These are phyloP conservation scores for Trichoderma breve DNA, from an alignment of 2,329 filamentous ascomycete genomes.

Conservation along the genomic window DNA sequence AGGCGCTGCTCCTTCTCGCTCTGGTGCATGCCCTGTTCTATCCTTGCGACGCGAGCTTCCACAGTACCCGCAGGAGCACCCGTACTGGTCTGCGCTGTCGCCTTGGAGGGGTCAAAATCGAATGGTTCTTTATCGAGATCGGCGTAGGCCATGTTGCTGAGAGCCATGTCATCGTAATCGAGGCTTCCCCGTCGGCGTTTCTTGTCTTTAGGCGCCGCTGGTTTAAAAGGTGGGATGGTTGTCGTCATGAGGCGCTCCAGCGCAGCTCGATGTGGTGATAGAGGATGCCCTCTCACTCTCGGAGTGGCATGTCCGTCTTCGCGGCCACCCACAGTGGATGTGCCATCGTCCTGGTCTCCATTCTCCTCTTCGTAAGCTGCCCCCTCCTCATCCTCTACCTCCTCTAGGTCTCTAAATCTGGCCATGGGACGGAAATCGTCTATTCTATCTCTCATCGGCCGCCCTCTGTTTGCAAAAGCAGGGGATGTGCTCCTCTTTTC, in stretches of 20 bases:
- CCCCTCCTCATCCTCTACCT: constrained; percentile 9
- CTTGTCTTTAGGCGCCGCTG: constrained; percentile 27
- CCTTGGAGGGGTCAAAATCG: constrained; percentile 54
- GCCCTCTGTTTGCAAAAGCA: constrained; percentile 25
- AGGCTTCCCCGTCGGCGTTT: constrained; percentile 46
- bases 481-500: constrained; percentile 28
- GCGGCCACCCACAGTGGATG: constrained; percentile 23
- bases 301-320: constrained; percentile 28
- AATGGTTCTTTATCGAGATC: constrained; percentile 53
- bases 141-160: constrained; percentile 54
- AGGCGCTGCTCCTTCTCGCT: constrained; percentile 46
- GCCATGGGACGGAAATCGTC: constrained; percentile 24
- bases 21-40: constrained; percentile 50
- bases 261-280: constrained; percentile 23
- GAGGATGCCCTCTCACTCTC: constrained; percentile 27
- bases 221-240: constrained; percentile 21
- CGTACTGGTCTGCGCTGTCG: constrained; percentile 38
- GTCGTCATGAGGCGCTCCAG: constrained; percentile 28
- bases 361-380: not conserved
- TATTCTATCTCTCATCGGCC: constrained; percentile 24
- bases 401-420: constrained; percentile 24
- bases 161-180: constrained; percentile 57
- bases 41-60: constrained; percentile 46
- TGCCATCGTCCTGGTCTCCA: constrained; percentile 24
- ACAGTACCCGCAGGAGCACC: constrained; percentile 40